Evolutionary conservation across 768 basidiomycete genomes (phyloP).

Genomic region (Phylloporus sp.): DNA sequence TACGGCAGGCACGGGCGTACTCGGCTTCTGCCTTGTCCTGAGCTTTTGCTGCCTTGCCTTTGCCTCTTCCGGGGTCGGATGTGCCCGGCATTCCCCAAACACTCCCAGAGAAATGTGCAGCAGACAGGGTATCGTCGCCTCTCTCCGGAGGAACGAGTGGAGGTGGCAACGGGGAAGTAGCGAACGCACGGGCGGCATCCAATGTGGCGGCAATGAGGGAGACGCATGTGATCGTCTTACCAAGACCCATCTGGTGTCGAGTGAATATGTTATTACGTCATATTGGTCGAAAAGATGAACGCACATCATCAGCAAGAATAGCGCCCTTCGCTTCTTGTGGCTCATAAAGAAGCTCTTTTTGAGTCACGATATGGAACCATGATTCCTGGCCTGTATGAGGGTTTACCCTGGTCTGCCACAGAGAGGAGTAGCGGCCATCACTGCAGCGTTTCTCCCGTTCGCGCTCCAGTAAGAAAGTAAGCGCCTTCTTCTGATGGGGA

Average conservation of each 20-base stretch:
- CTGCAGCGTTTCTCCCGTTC: constrained; percentile 57
- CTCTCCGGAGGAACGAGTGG: constrained; percentile 40
- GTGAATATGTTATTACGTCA: constrained; percentile 14
- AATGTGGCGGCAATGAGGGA: constrained; percentile 89
- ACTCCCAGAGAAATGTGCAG: constrained; percentile 64
- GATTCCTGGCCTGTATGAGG: constrained; percentile 40
- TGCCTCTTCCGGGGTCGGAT: constrained; percentile 43
- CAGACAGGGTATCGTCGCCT: constrained; percentile 34
- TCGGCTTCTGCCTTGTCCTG: constrained; percentile 71
- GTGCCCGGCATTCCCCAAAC: constrained; percentile 82
- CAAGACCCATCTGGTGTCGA: constrained; percentile 81
- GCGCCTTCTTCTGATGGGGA: constrained; percentile 96
- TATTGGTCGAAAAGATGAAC: constrained; percentile 27
- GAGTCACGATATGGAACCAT: constrained; percentile 86
- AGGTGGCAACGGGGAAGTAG: constrained; percentile 45
- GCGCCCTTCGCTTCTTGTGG: constrained; percentile 79
- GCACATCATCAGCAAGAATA: constrained; percentile 94
- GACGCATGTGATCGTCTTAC: constrained; percentile 95
- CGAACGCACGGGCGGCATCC: constrained; percentile 61
- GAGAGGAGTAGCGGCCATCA: constrained; percentile 60
- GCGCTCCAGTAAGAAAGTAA: constrained; percentile 91
- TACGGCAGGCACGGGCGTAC: constrained; percentile 62
- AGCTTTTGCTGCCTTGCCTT: constrained; percentile 59
- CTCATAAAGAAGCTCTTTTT: constrained; percentile 61
- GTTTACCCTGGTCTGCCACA: constrained; percentile 62